Conservation (phyloP, 495 filamentous ascomycete species). For the Apodospora peruviana region DNA sequence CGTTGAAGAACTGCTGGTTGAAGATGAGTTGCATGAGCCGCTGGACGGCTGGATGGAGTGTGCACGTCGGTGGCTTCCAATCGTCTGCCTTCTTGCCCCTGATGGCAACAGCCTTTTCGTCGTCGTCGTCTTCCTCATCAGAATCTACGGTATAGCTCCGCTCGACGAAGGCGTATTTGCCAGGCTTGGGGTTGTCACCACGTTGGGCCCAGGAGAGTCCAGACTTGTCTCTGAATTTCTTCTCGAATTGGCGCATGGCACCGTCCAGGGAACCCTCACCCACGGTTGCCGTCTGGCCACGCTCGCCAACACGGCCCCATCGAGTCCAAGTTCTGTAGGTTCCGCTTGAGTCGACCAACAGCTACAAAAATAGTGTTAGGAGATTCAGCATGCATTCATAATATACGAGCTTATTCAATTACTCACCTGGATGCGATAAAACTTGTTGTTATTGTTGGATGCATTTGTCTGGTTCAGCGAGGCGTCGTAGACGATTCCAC, state of each 20-base stretch:
- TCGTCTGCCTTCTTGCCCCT: slow-evolving; percentile 28
- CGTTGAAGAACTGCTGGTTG: slow-evolving; percentile 62
- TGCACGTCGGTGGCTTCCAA: slow-evolving; percentile 40
- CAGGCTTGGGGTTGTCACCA: slow-evolving; percentile 48
- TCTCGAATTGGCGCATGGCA: slow-evolving; percentile 55
- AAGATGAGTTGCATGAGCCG: slow-evolving; percentile 76
- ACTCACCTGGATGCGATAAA: slow-evolving; percentile 57
- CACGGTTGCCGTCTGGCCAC: slow-evolving; percentile 52
- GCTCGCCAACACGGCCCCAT: slow-evolving; percentile 76
- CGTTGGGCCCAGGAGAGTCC: slow-evolving; percentile 64
- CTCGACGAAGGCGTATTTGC: slow-evolving; percentile 77
- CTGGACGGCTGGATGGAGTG: slow-evolving; percentile 54
- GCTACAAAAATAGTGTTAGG: slow-evolving; percentile 19
- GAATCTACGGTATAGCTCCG: slow-evolving; percentile 57
- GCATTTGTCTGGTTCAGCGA: slow-evolving; percentile 58
- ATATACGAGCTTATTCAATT: too few relatives aligned
- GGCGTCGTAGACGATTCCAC: slow-evolving; percentile 60
- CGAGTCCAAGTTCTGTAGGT: slow-evolving; percentile 58
- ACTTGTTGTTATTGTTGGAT: slow-evolving; percentile 63
- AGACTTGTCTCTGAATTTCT: slow-evolving; percentile 75
- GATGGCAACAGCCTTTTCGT: slow-evolving; percentile 17
- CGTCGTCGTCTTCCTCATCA: slow-evolving; percentile 56
- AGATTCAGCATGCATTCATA: background rate
- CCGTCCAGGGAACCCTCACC: slow-evolving; percentile 30
- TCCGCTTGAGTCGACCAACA: slow-evolving; percentile 22